phyloP scores from a whole-genome alignment of 2,329 filamentous ascomycete species.

The Calonectria naviculata region DNA sequence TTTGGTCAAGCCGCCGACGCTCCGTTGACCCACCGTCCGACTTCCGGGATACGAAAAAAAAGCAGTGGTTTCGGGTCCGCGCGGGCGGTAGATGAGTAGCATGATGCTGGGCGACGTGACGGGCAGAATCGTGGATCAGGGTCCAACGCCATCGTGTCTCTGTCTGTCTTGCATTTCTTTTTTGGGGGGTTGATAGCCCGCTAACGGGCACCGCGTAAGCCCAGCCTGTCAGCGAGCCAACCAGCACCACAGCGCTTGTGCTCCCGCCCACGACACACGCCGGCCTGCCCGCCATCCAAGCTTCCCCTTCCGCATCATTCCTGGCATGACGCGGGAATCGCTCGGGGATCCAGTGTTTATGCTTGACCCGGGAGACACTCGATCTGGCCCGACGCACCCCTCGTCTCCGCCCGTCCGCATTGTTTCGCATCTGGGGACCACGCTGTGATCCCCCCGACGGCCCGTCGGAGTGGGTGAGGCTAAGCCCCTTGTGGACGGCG shows the following conservation, averaged over 20 bases:
- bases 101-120: neutral
- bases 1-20: neutral
- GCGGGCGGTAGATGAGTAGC: neutral
- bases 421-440: neutral
- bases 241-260: neutral
- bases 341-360: neutral
- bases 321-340: neutral
- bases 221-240: too few relatives aligned
- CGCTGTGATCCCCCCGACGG: conserved; percentile 3
- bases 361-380: neutral
- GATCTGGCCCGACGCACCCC: neutral
- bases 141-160: neutral
- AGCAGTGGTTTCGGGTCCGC: neutral
- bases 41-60: neutral
- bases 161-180: neutral
- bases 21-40: neutral
- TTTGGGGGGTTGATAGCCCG: too few relatives aligned
- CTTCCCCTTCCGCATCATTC: neutral
- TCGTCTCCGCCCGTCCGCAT: conserved; percentile 1
- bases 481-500: neutral
- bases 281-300: too few relatives aligned
- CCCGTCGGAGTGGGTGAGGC: conserved; percentile 4
- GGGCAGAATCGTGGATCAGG: neutral
- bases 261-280: neutral
- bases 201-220: too few relatives aligned